A percentile compares a stretch with the other conserved stretches of the same genome.
phyloP scores from a whole-genome alignment of 2,329 filamentous ascomycete genomes.

The Talaromyces sp. region DNA sequence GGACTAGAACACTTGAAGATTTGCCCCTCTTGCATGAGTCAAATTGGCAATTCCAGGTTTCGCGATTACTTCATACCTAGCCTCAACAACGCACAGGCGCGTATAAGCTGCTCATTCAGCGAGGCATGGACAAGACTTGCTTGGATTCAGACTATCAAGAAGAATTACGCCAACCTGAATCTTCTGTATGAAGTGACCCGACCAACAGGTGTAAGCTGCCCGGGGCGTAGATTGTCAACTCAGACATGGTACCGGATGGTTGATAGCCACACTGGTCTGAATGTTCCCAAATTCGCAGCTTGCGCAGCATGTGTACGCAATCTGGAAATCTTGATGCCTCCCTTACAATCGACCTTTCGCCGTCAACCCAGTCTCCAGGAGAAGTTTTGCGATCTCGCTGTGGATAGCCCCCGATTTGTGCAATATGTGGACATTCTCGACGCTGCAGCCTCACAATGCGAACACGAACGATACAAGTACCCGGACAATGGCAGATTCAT shows the following conservation, averaged over 20 bases:
- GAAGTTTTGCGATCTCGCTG: conserved; percentile 69
- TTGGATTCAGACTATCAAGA: conserved; percentile 75
- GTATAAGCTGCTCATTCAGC: conserved; percentile 75
- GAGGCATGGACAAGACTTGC: conserved; percentile 80
- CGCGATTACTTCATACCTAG: conserved; percentile 64
- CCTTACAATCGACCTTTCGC: conserved; percentile 64
- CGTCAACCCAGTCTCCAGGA: conserved; percentile 47
- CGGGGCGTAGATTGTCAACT: conserved; percentile 54
- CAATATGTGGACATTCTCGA: conserved; percentile 59
- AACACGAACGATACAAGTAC: conserved; percentile 31
- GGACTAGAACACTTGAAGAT: conserved; percentile 72
- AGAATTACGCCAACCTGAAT: conserved; percentile 63
- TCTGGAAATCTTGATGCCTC: conserved; percentile 71
- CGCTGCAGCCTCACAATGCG: conserved; percentile 48
- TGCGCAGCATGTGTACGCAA: conserved; percentile 73
- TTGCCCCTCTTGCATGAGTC: conserved; percentile 75
- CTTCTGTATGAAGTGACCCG: conserved; percentile 69
- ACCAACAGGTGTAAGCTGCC: conserved; percentile 60
- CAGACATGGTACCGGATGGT: conserved; percentile 74
- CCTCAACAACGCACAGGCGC: conserved; percentile 56
- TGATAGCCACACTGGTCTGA: conserved; percentile 63
- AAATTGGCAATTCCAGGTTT: conserved; percentile 70
- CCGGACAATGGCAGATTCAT: conserved; percentile 63
- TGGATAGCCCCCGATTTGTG: conserved; percentile 57
- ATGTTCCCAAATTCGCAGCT: conserved; percentile 69